Conservation (phyloP, 192 early-diverging fungal genomes). For the Coemansia sp. region DNA sequence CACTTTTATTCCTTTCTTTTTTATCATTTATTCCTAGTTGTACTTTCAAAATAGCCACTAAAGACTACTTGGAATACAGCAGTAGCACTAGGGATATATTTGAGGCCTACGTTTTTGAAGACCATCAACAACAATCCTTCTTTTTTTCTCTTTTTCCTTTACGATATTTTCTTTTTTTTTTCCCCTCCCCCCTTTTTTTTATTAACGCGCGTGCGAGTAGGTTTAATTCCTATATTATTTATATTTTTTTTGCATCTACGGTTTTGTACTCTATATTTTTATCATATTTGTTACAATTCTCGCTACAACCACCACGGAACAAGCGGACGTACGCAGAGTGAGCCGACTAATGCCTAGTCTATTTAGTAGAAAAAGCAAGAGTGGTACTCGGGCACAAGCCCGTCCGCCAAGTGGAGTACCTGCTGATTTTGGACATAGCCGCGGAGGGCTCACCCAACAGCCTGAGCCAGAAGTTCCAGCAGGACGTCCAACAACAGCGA, state of each 20-base stretch:
- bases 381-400: slow-evolving; percentile 26
- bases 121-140: neutral
- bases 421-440: slow-evolving; percentile 39
- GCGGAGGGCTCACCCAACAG: slow-evolving; percentile 34
- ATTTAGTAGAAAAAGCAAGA: slow-evolving; percentile 54
- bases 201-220: slow-evolving; percentile 8
- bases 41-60: neutral
- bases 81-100: slow-evolving; percentile 4
- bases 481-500: slow-evolving; percentile 5
- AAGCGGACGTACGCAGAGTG: slow-evolving; percentile 10
- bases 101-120: neutral
- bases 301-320: slow-evolving; percentile 4
- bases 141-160: neutral
- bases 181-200: neutral
- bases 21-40: neutral
- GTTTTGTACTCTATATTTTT: slow-evolving; percentile 5
- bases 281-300: slow-evolving; percentile 8
- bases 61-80: neutral
- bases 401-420: slow-evolving; percentile 50
- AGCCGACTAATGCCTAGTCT: slow-evolving; percentile 47
- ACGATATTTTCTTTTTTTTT: neutral
- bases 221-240: neutral
- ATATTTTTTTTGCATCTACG: slow-evolving; percentile 10
- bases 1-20: neutral
- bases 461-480: slow-evolving; percentile 20